phyloP scores from a whole-genome alignment of 1,284 basidiomycete species.

The Lignosus rhinocerotis region DNA sequence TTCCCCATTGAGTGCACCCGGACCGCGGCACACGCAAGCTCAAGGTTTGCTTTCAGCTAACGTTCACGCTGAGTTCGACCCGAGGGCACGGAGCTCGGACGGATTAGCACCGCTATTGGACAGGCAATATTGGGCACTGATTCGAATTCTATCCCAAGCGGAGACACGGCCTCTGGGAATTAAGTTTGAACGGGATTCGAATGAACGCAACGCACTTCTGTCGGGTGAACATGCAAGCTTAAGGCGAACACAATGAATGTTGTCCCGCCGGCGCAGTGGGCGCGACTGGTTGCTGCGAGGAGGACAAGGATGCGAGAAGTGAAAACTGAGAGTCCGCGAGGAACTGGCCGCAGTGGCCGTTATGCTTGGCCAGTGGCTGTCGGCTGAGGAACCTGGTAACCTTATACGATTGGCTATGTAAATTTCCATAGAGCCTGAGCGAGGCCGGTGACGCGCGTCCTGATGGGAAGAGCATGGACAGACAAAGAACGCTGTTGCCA shows the following conservation, averaged over 20 bases:
- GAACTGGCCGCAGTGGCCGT: neutral
- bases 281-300: neutral
- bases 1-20: constrained; percentile 19
- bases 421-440: constrained; percentile 11
- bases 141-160: constrained; percentile 9
- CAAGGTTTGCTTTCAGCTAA: constrained; percentile 15
- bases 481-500: neutral
- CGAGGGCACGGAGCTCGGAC: constrained; percentile 9
- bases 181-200: neutral
- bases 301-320: neutral
- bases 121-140: constrained; percentile 12
- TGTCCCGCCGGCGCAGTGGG: neutral
- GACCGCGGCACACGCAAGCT: constrained; percentile 15
- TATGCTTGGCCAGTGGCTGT: neutral
- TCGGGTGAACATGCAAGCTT: constrained; percentile 1
- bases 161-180: constrained; percentile 18
- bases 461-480: neutral
- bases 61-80: neutral
- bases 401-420: constrained; percentile 18
- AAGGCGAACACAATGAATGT: neutral
- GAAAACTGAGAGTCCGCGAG: neutral
- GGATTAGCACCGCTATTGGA: constrained; percentile 19
- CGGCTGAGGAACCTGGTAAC: constrained; percentile 14
- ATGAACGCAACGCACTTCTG: constrained; percentile 6
- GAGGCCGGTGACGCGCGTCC: constrained; percentile 2